Base-by-base conservation (phyloP, 164 flowering plant species). In the Chloranthus sessilifolius region DNA sequence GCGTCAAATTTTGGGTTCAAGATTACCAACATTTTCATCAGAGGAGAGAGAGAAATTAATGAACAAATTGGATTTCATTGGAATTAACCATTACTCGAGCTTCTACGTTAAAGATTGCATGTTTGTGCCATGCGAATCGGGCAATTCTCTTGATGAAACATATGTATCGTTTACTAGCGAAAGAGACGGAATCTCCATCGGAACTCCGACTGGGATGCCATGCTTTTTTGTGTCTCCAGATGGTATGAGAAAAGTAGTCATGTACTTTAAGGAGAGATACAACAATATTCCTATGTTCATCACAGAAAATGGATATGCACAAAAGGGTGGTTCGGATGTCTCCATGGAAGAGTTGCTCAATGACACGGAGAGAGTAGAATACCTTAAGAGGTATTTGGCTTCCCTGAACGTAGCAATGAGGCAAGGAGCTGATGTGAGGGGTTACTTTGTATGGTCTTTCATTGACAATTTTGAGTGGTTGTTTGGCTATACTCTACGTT, bases 401-500 rank as follows among this genome's bases (percentile, higher is more conserved):
- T 25, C 24, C 15, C 23, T 52, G 1, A 11, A 1, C 17, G 9
- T 0, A 8, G 39, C 53, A 5, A 39, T 39, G 8, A 56, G 60
- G 46, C 40, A 56, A 36, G 60, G 60, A 44, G 59, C 51, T 15
- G 51, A 55, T 34, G 50, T 55, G 24, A 19, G 43, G 2, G 59
- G 59, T 23, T 47, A 67, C 22, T 65, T 76, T 9, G 9, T 61
- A 22, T 76, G 80, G 80, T 57, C 64, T 10, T 62, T 70, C 56
- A 39, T 76, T 58, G 80, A 75, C 36, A 73, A 65, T 59, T 72
- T 75, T 10, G 77, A 76, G 50, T 76, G 75, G 77, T 1, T 29
- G 12, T 6, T 24, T 35, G 75, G 77, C 0, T 67, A 70, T n/a
- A 22, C 40, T 6, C 1, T 44, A 3, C 59, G 59, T 23, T 68